Evolutionary conservation across 768 basidiomycete genomes (phyloP), one percentile per base, ranked within the genome.

Genomic region (Ramaria sp.): DNA sequence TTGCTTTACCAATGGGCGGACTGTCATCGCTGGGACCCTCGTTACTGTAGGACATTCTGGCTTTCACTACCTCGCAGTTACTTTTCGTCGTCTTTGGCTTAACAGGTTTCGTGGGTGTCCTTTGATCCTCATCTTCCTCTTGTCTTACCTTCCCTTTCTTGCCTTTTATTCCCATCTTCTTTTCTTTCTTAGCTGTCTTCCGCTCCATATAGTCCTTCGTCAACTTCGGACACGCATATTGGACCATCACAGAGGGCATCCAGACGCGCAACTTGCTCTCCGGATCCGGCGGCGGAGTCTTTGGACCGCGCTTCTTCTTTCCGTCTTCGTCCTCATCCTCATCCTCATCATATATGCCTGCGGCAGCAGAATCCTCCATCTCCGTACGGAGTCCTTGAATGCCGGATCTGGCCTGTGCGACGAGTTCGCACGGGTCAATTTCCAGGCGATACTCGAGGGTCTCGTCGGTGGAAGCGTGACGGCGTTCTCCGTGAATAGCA

Each of bases 241-340:
- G 67, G 10, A 93, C 77, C 74, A 95, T 83, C 51, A 76, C 82
- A 22, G 85, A 88, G 0, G 91, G 87, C 67, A 92, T 76, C 91
- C 91, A 95, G 10, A 91, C 64, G 13, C 84, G 74, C 48, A 83
- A 64, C 52, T 77, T 76, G 47, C 70, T 74, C n/a, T 71, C 67
- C 0, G 83, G 82, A 58, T 79, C 75, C 2, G 73, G 69, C 3
- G 77, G 66, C 38, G 70, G 66, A 50, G 66, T 69, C 39, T 70
- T 71, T 45, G 67, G 68, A 60, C 68, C 71, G 9, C 59, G 62
- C 60, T 65, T 66, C 18, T 63, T 66, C 55, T 64, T 66, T n/a
- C 71, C 73, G 1, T 67, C 73, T 0, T 72, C 75, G 7, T 73
- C 79, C 3, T 73, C 75, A 0, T 71, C 78, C 3, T 72, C 78